These are phyloP conservation scores for Pseudogymnoascus sp. DNA, from an alignment of 2,329 filamentous ascomycete species.

Conservation along the genomic window DNA sequence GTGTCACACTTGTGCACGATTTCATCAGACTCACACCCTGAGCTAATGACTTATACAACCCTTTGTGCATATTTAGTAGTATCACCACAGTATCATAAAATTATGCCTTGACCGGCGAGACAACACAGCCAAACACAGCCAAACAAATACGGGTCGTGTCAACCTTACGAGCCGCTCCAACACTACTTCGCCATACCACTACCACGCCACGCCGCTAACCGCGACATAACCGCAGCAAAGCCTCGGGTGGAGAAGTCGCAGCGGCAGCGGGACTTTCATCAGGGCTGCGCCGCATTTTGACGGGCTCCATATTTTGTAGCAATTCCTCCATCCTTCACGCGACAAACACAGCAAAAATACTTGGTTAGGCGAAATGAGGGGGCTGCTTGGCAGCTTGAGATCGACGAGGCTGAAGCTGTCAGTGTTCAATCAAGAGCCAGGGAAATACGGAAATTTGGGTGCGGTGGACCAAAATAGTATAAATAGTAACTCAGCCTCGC, in stretches of 20 bases:
- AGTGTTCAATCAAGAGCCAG: background rate
- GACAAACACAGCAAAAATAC: background rate
- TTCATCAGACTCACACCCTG: background rate
- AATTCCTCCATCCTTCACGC: background rate
- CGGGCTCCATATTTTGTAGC: background rate
- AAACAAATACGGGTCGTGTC: background rate
- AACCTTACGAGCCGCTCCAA: background rate
- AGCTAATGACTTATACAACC: background rate
- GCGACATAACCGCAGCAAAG: background rate
- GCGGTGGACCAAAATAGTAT: background rate
- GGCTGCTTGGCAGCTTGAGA: background rate
- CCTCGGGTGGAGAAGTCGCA: background rate
- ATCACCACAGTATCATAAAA: background rate
- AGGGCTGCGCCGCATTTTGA: background rate
- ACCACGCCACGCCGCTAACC: background rate
- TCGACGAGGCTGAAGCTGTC: constrained; percentile 1
- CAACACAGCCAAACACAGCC: background rate
- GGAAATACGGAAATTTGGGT: background rate
- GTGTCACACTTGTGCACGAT: background rate
- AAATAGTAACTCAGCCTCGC: background rate
- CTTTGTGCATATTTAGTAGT: background rate
- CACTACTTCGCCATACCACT: background rate
- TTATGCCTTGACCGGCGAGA: background rate
- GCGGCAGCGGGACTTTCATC: background rate
- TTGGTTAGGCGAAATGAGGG: constrained; percentile 3